phyloP scores from a whole-genome alignment of 257 asterid species.

The Solanum etuberosum region DNA sequence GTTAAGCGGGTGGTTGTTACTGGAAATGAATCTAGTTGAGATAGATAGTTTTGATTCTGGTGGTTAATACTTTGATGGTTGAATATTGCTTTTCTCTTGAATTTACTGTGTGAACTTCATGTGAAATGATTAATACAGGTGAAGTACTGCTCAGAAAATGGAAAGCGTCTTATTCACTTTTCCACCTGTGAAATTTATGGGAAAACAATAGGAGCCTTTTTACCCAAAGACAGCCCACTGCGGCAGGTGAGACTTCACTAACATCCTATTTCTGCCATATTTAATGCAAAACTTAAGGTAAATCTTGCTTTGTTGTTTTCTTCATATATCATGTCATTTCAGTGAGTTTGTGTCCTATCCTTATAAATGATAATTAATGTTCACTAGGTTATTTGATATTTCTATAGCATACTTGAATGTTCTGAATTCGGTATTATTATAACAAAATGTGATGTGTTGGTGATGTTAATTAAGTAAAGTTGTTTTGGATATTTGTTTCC shows the following conservation, averaged over 20 bases:
- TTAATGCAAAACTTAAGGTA: neutral
- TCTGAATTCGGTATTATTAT: neutral
- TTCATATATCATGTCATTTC: neutral
- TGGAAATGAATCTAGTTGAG: neutral
- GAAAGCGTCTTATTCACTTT: slow-evolving; percentile 84
- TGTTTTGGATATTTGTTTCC: neutral
- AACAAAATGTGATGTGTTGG: neutral
- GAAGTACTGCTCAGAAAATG: slow-evolving; percentile 80
- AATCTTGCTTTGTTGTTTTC: neutral
- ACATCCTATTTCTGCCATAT: slow-evolving; percentile 1
- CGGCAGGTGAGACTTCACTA: slow-evolving; percentile 49
- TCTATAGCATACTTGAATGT: neutral
- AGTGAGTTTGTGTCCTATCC: neutral
- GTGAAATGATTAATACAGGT: slow-evolving; percentile 34
- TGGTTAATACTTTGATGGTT: neutral
- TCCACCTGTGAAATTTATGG: slow-evolving; percentile 93
- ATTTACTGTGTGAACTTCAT: neutral
- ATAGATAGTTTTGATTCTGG: neutral
- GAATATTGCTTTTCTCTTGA: neutral
- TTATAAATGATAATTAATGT: neutral
- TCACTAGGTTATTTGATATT: neutral
- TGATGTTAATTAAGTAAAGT: neutral
- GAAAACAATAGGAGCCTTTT: slow-evolving; percentile 67
- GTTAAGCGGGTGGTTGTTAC: neutral
- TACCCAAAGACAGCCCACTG: slow-evolving; percentile 77